Percentiles rank a stretch among this genome's conserved stretches.
phyloP scores from a whole-genome alignment of 1,139 yeast species.

The Blastobotrys proliferans region DNA sequence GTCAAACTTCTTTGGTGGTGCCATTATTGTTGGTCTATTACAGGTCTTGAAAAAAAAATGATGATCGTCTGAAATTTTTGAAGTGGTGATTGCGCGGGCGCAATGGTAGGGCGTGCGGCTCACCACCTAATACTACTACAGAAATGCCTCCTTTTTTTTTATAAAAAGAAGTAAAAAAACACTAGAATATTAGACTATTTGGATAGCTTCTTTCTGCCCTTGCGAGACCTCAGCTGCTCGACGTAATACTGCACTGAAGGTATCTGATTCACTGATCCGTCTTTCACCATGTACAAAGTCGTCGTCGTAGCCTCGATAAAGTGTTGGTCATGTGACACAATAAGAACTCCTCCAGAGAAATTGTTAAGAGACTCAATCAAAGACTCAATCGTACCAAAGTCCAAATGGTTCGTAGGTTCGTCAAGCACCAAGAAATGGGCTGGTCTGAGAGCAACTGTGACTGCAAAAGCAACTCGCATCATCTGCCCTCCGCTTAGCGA shows the following conservation, averaged over 20 bases:
- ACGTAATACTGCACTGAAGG: too few species aligned
- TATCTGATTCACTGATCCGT: too few species aligned
- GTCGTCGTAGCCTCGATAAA: slow-evolving; percentile 6
- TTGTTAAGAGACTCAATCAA: slow-evolving; percentile 3
- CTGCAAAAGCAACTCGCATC: slow-evolving; percentile 15
- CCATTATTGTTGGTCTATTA: not conserved
- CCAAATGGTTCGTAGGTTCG: slow-evolving; percentile 16
- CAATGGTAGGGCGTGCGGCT: too few species aligned
- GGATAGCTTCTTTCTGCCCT: too few species aligned
- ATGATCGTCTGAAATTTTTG: too few species aligned
- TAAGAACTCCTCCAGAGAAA: slow-evolving; percentile 8
- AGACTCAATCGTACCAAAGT: slow-evolving; percentile 12
- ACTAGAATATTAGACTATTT: too few species aligned
- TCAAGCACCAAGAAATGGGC: slow-evolving; percentile 14
- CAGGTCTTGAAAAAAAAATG: slow-evolving; percentile 2
- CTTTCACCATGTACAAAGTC: slow-evolving; percentile 3
- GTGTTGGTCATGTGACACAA: slow-evolving; percentile 13
- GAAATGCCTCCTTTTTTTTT: too few species aligned
- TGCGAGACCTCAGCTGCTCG: too few species aligned
- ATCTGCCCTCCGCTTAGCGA: slow-evolving; percentile 16
- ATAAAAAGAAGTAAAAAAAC: too few species aligned
- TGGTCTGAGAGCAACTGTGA: not conserved
- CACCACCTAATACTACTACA: too few species aligned
- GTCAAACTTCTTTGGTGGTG: slow-evolving; percentile 36
- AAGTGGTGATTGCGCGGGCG: too few species aligned